Conservation (phyloP, 2,329 filamentous ascomycete genomes). For the Ophiostoma perfectum region DNA sequence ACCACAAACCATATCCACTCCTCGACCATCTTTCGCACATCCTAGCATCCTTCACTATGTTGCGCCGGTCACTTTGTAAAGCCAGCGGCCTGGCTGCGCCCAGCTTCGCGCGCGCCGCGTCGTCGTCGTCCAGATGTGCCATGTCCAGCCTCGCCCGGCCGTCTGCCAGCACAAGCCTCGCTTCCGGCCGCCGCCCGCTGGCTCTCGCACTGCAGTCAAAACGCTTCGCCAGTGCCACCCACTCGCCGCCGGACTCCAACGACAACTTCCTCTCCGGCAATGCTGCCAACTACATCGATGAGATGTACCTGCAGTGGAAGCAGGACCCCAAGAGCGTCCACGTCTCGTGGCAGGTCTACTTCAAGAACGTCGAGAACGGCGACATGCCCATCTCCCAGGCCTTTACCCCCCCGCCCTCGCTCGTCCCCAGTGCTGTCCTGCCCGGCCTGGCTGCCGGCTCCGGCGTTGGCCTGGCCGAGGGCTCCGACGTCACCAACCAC, state of each 20-base stretch:
- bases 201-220: slow-evolving; percentile 42
- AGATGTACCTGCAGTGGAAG: slow-evolving; percentile 99
- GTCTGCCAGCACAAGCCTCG: slow-evolving; percentile 29
- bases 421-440: slow-evolving; percentile 78
- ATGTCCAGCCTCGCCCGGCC: slow-evolving; percentile 17
- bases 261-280: slow-evolving; percentile 96
- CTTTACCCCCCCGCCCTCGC: slow-evolving; percentile 89
- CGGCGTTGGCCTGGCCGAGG: slow-evolving; percentile 59
- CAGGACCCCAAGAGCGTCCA: slow-evolving; percentile 89
- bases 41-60: slow-evolving; percentile 18
- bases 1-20: slow-evolving; percentile 13
- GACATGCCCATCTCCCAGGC: slow-evolving; percentile 97
- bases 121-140: slow-evolving; percentile 19
- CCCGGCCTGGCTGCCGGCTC: slow-evolving; percentile 61
- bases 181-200: slow-evolving; percentile 46
- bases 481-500: slow-evolving; percentile 86
- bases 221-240: slow-evolving; percentile 51
- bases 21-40: neutral
- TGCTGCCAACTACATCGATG: slow-evolving; percentile 98
- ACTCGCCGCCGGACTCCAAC: slow-evolving; percentile 66
- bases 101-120: slow-evolving; percentile 18
- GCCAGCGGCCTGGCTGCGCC: slow-evolving; percentile 23
- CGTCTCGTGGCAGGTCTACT: slow-evolving; percentile 98
- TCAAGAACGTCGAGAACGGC: slow-evolving; percentile 97
- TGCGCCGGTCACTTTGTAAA: slow-evolving; percentile 25